Evolutionary conservation across 1,284 basidiomycete genomes (phyloP).

Genomic region (Limonomyces culmigenus): DNA sequence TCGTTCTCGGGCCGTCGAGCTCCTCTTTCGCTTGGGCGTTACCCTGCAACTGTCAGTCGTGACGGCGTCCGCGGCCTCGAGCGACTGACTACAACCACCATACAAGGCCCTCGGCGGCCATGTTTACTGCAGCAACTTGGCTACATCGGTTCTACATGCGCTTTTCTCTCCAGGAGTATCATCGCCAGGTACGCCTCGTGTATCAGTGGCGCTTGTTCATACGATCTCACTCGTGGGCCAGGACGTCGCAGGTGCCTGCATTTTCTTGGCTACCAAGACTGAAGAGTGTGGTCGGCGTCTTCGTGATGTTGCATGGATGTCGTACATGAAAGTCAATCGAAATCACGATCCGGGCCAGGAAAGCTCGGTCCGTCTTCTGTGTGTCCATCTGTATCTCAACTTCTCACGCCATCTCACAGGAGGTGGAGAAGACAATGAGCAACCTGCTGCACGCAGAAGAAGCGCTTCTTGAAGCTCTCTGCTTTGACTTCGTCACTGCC

Average conservation of each 20-base stretch:
- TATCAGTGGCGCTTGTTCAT: slow-evolving; percentile 3
- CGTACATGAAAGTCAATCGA: slow-evolving; percentile 56
- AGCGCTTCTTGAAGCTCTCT: slow-evolving; percentile 71
- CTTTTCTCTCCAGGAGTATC: slow-evolving; percentile 70
- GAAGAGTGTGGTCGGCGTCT: slow-evolving; percentile 80
- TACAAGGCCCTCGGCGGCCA: slow-evolving; percentile 52
- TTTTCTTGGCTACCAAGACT: slow-evolving; percentile 85
- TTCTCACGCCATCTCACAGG: slow-evolving; percentile 20
- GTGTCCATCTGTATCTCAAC: slow-evolving; percentile 17
- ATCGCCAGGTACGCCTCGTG: slow-evolving; percentile 41
- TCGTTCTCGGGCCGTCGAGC: slow-evolving; percentile 62
- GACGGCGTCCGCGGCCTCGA: not conserved
- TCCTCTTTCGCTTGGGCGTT: slow-evolving; percentile 61
- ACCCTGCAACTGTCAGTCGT: slow-evolving; percentile 51
- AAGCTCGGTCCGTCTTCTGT: too few relatives aligned
- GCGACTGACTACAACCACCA: slow-evolving; percentile 5
- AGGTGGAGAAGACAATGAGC: slow-evolving; percentile 58
- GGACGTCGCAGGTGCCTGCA: slow-evolving; percentile 80
- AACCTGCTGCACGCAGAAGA: slow-evolving; percentile 72
- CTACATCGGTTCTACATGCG: slow-evolving; percentile 95
- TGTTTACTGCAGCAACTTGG: slow-evolving; percentile 77
- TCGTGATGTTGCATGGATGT: slow-evolving; percentile 67
- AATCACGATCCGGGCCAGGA: too few relatives aligned
- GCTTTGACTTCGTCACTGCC: slow-evolving; percentile 80
- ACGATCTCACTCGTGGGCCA: slow-evolving; percentile 14